Evolutionary conservation across 805 yeast species (phyloP).

Genomic region (Wickerhamiella parazyma): DNA sequence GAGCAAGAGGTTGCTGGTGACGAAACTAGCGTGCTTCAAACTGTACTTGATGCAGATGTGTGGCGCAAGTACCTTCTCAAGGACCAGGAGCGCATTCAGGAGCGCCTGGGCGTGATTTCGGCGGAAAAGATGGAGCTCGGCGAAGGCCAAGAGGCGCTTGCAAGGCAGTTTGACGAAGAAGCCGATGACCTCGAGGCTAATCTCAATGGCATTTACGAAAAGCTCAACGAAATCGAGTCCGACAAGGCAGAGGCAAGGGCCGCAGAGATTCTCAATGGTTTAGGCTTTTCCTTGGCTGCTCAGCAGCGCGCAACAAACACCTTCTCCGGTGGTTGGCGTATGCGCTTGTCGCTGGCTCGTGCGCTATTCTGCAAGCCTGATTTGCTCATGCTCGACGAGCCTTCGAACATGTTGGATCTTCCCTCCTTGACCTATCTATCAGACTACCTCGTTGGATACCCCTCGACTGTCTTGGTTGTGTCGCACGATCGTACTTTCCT

Average conservation of each 20-base stretch:
- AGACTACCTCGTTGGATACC: slow-evolving; percentile 75
- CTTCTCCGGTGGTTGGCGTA: slow-evolving; percentile 99
- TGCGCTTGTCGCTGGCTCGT: slow-evolving; percentile 96
- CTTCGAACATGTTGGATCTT: slow-evolving; percentile 99
- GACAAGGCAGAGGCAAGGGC: slow-evolving; percentile 98
- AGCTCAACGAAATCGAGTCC: slow-evolving; percentile 83
- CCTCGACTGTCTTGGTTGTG: slow-evolving; percentile 85
- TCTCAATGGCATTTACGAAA: slow-evolving; percentile 66
- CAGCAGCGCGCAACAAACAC: slow-evolving; percentile 74
- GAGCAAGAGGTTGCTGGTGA: slow-evolving; percentile 96
- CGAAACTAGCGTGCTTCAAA: slow-evolving; percentile 77
- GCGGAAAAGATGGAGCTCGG: slow-evolving; percentile 46
- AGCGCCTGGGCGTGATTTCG: slow-evolving; percentile 65
- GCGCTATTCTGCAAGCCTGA: slow-evolving; percentile 97
- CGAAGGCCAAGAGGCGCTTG: slow-evolving; percentile 32
- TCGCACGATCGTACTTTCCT: slow-evolving; percentile 96
- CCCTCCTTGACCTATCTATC: slow-evolving; percentile 94
- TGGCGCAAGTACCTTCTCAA: slow-evolving; percentile 84
- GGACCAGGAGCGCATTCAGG: slow-evolving; percentile 52
- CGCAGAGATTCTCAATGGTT: slow-evolving; percentile 80
- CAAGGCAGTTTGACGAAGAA: slow-evolving; percentile 73
- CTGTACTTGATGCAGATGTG: slow-evolving; percentile 98
- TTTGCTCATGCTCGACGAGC: slow-evolving; percentile 86
- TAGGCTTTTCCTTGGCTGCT: slow-evolving; percentile 83
- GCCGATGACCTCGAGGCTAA: slow-evolving; percentile 72